Percentiles rank a stretch among this genome's conserved stretches.
These are phyloP conservation scores for Ophiostoma sp. DNA, from an alignment of 2,329 filamentous ascomycete species.

Conservation along the genomic window DNA sequence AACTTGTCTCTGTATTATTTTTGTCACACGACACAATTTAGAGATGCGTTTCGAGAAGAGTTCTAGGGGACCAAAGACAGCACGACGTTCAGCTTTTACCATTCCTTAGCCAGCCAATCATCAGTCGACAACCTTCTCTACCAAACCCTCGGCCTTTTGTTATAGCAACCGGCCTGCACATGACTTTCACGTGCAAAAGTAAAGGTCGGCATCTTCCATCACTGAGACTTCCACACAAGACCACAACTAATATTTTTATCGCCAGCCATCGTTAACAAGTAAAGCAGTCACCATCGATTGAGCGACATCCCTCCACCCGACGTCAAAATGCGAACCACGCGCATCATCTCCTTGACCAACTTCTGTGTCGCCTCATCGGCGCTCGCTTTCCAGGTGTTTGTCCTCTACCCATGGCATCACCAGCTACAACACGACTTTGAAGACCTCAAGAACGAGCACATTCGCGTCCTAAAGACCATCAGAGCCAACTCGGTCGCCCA, in stretches of 20 bases:
- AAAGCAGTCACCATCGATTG: no score
- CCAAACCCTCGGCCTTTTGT: not conserved
- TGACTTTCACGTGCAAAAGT: not conserved
- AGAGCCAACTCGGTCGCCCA: not conserved
- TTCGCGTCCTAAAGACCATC: slow-evolving; percentile 41
- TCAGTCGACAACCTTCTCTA: not conserved
- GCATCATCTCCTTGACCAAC: slow-evolving; percentile 60
- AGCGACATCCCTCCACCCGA: not conserved
- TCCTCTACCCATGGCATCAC: slow-evolving; percentile 71
- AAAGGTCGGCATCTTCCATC: not conserved
- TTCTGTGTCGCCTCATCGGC: slow-evolving; percentile 66
- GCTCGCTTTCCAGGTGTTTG: slow-evolving; percentile 66
- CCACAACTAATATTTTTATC: not conserved
- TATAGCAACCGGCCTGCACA: not conserved
- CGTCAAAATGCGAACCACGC: slow-evolving; percentile 39
- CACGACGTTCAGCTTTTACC: not conserved
- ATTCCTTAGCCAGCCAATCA: not conserved
- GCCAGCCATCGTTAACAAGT: not conserved
- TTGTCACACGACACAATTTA: not conserved
- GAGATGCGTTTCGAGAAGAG: not conserved
- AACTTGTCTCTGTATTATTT: not conserved
- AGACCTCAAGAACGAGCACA: slow-evolving; percentile 58
- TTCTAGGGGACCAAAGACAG: not conserved
- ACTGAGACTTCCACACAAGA: not conserved
- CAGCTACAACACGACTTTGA: slow-evolving; percentile 63